These are phyloP conservation scores for Saccharomycopsis oosterbeekiorum DNA, from an alignment of 805 yeast genomes.

Conservation along the genomic window DNA sequence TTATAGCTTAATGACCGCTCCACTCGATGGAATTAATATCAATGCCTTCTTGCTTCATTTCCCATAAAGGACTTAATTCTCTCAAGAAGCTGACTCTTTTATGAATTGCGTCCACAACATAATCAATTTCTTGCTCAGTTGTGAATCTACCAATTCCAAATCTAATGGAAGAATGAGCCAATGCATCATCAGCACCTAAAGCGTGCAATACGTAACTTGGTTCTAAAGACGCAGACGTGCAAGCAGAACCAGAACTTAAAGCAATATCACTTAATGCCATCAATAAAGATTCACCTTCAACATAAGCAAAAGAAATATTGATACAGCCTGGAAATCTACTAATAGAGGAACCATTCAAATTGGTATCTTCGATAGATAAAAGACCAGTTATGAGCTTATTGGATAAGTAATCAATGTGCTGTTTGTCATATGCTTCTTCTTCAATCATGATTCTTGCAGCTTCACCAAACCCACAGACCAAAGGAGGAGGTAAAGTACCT, in stretches of 20 bases:
- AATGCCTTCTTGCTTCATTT: slow-evolving; percentile 98
- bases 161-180: slow-evolving; percentile 96
- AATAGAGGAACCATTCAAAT: slow-evolving; percentile 72
- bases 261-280: slow-evolving; percentile 99
- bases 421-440: slow-evolving; percentile 66
- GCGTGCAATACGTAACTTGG: slow-evolving; percentile 97
- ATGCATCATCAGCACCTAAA: slow-evolving; percentile 93
- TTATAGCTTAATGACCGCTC: slow-evolving; percentile 71
- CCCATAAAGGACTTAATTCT: slow-evolving; percentile 94
- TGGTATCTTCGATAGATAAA: slow-evolving; percentile 77
- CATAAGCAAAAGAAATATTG: slow-evolving; percentile 91
- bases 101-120: slow-evolving; percentile 78
- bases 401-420: slow-evolving; percentile 63
- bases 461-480: slow-evolving; percentile 93
- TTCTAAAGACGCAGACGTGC: slow-evolving; percentile 96
- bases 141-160: slow-evolving; percentile 97
- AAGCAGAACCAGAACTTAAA: slow-evolving; percentile 91
- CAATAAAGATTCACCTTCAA: slow-evolving; percentile 93
- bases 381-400: slow-evolving; percentile 63
- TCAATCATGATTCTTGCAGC: slow-evolving; percentile 76
- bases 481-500: slow-evolving; percentile 95
- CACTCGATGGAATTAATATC: slow-evolving; percentile 90
- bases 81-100: slow-evolving; percentile 87
- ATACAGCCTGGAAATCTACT: slow-evolving; percentile 89
- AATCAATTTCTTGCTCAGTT: slow-evolving; percentile 91